Evolutionary conservation across 108 stramenopile species (phyloP), one percentile per base, ranked within the genome.

Genomic region (Cyclotella kingstonii): DNA sequence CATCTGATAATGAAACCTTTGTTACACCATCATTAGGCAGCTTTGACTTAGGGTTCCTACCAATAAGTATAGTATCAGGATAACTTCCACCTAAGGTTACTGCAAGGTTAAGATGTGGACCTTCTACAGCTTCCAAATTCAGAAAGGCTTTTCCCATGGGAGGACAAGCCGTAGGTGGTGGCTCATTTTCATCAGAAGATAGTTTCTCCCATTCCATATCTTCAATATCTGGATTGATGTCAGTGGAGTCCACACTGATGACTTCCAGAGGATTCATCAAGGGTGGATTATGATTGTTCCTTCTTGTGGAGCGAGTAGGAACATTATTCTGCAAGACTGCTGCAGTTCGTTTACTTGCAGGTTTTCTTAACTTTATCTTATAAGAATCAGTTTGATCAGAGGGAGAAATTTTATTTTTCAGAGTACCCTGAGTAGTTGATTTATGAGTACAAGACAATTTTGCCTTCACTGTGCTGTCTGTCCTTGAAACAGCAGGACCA

Each of bases 141-240:
- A 75, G 73, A 35, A 45, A n/a, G 29, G 66, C 58, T 68, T 54
- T 56, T 14, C 25, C 15, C n/a, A n/a, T n/a, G 11, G 39, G 29
- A 27, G 44, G 27, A 8, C 25, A 31, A 8, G 11, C 19, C 12
- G 48, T 14, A 43, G 7, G 2, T n/a, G 66, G 30, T 8, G 39
- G 40, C 28, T 54, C 61, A 39, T 60, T 48, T 33, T 57, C 66
- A 40, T 62, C 63, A 21, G 29, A 18, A 10, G 39, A 15, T 34
- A 59, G 19, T 28, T 11, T 36, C 33, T 75, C 74, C 74, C 74
- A 75, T 48, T 75, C 74, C 74, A 75, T 75, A 15, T 44, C 54
- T 33, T 56, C 31, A 7, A 3, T 33, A 15, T 60, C 34, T 28
- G 23, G 60, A 2, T 68, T 60, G 21, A 48, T 34, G 5, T 68